Conservation (phyloP, 225 moss, liverwort and hornwort species). For the Bryoerythrophyllum caledonicum region DNA sequence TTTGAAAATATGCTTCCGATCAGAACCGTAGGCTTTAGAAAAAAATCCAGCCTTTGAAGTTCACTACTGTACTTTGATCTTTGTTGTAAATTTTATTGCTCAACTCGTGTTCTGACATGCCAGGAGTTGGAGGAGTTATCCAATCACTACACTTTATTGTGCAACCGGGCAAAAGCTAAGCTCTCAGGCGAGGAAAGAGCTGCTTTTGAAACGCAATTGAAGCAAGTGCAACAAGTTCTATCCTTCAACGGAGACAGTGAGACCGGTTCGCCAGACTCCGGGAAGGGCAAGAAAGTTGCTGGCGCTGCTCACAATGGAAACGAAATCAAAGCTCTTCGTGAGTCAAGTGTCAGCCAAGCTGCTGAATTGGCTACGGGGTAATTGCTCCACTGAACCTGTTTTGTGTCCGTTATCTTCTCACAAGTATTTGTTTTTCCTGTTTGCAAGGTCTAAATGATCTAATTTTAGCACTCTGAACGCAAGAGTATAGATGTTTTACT, state of each 20-base stretch:
- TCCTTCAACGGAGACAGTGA: constrained; percentile 67
- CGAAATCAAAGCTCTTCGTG: constrained; percentile 81
- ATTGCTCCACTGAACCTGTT: constrained; percentile 19
- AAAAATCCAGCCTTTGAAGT: constrained; percentile 9
- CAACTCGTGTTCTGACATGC: constrained; percentile 18
- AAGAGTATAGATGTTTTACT: not conserved
- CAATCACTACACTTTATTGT: constrained; percentile 91
- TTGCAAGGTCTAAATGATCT: not conserved
- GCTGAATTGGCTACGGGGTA: constrained; percentile 97
- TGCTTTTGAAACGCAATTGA: constrained; percentile 74
- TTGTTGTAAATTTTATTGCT: not conserved
- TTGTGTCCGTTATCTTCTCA: not conserved
- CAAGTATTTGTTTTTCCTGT: not conserved
- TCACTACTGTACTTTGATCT: constrained; percentile 16
- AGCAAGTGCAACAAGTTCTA: constrained; percentile 76
- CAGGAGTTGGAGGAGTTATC: constrained; percentile 96
- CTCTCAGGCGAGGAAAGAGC: constrained; percentile 74
- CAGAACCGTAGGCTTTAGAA: not conserved
- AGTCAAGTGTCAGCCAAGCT: constrained; percentile 96
- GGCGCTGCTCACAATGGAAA: constrained; percentile 63
- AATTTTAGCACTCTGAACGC: not conserved
- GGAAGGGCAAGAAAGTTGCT: constrained; percentile 87
- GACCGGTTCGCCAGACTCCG: constrained; percentile 51
- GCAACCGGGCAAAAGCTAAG: constrained; percentile 96
- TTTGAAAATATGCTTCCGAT: not conserved